Conservation (phyloP, 352 stramenopile species). For the Phytopythium delawarense region DNA sequence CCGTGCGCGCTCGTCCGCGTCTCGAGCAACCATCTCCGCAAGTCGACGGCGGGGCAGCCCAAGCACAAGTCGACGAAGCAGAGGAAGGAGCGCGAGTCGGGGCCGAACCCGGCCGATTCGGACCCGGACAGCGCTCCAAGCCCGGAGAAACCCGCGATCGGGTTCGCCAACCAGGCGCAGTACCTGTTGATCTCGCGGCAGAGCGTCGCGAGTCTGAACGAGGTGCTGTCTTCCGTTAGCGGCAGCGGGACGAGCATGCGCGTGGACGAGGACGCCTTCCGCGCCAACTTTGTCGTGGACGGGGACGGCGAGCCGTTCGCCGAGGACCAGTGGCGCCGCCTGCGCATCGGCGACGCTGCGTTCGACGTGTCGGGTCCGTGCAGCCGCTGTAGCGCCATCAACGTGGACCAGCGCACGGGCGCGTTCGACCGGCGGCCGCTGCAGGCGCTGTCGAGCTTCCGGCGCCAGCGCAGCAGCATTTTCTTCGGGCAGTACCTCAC, state of each 20-base stretch:
- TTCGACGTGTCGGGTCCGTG: constrained; percentile 70
- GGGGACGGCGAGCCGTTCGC: constrained; percentile 54
- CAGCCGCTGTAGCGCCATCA: constrained; percentile 80
- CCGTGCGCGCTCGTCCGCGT: constrained; percentile 73
- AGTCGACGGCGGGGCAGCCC: constrained; percentile 13
- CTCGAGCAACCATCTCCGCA: constrained; percentile 33
- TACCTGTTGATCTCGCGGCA: constrained; percentile 59
- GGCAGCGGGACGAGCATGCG: constrained; percentile 10
- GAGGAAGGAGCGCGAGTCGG: background rate
- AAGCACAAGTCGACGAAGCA: constrained; percentile 7
- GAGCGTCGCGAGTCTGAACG: constrained; percentile 52
- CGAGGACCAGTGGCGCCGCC: constrained; percentile 62
- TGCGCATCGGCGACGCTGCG: constrained; percentile 34
- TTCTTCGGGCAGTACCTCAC: constrained; percentile 84
- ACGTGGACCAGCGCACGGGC: constrained; percentile 71
- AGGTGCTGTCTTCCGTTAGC: constrained; percentile 25
- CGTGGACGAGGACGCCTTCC: constrained; percentile 64
- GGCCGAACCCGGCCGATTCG: constrained; percentile 4
- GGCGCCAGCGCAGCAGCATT: constrained; percentile 65
- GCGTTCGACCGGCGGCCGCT: constrained; percentile 50
- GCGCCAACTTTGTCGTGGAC: constrained; percentile 70
- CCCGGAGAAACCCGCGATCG: constrained; percentile 32
- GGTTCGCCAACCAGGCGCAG: constrained; percentile 74
- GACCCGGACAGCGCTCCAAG: background rate
- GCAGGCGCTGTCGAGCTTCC: constrained; percentile 70